Base-by-base conservation (phyloP, 2,329 filamentous ascomycete species). In the Alternaria infectoria region DNA sequence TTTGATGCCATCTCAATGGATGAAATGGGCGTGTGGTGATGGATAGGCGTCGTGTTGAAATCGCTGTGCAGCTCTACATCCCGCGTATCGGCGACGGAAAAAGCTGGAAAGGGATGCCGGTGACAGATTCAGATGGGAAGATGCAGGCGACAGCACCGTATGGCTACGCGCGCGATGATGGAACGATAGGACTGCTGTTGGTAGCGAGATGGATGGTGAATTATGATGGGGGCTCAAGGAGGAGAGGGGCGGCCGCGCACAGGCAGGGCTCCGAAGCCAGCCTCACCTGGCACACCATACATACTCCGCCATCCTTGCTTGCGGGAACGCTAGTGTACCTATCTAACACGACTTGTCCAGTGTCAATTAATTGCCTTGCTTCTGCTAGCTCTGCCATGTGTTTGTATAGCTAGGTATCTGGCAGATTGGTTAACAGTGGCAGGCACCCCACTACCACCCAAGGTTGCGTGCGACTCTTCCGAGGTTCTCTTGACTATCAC, bases 1-100 rank as follows among this genome's bases (percentile, higher is more conserved):
- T 88, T 84, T 77, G 91, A 86, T 74, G 89, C 89, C 82, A 90
- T 81, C 56, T 75, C 87, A 80, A 90, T 87, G 36, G 36, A 49
- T 36, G 59, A 47, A 17, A 57, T 15, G 30, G n/a, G n/a, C n/a
- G n/a, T n/a, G 77, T 72, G 72, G 62, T 66, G 67, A 72, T 69
- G 4, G 66, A 40, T 40, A 15, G 32, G 4, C 32, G 73, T 69
- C 63, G 61, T 62, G 68, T 62, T 69, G 72, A 57, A 60, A 64
- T 61, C 64, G 69, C 61, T 68, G 70, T 73, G 64, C 70, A 66
- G 69, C 69, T 74, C 68, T 76, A 69, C 74, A 77, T 72, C 69
- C 69, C 63, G 73, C 66, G 49, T 61, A 59, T 52, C 58, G 66
- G 74, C 64, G 26, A 5, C 10, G 68, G 68, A 55, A 59, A 56